These are phyloP conservation scores for Aphanomyces astaci DNA, from an alignment of 352 stramenopile species.

Conservation along the genomic window DNA sequence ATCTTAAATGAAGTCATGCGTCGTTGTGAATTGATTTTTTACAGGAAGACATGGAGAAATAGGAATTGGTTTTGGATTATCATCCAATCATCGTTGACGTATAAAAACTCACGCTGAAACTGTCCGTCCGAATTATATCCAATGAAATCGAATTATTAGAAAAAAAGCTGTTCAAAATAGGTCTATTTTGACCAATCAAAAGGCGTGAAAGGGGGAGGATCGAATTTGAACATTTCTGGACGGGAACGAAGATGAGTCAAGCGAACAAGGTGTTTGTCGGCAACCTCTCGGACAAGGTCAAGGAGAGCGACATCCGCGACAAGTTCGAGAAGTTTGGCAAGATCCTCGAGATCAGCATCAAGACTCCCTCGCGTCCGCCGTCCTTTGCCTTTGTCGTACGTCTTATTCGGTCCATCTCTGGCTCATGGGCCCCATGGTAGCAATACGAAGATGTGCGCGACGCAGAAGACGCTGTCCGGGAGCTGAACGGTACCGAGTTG, in stretches of 20 bases:
- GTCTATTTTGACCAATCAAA: background rate
- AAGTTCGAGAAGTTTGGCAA: constrained; percentile 59
- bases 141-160: constrained; percentile 2
- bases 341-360: constrained; percentile 55
- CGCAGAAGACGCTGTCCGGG: constrained; percentile 64
- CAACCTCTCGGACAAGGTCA: constrained; percentile 49
- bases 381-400: constrained; percentile 53
- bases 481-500: constrained; percentile 53
- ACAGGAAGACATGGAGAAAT: too few relatives aligned
- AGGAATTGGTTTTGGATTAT: background rate
- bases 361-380: constrained; percentile 51
- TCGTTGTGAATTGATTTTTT: too few relatives aligned
- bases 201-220: background rate
- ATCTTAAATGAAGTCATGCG: too few relatives aligned
- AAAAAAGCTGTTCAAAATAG: too few relatives aligned
- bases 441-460: constrained; percentile 70
- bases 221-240: constrained; percentile 40
- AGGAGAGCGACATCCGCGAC: constrained; percentile 56
- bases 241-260: background rate
- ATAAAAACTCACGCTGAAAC: background rate
- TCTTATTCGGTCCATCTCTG: too few relatives aligned
- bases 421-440: constrained; percentile 28
- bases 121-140: too few relatives aligned
- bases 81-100: constrained; percentile 1
- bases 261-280: constrained; percentile 71